These are phyloP conservation scores for Suhomyces guaymorum DNA, from an alignment of 1,139 yeast genomes.

Conservation along the genomic window DNA sequence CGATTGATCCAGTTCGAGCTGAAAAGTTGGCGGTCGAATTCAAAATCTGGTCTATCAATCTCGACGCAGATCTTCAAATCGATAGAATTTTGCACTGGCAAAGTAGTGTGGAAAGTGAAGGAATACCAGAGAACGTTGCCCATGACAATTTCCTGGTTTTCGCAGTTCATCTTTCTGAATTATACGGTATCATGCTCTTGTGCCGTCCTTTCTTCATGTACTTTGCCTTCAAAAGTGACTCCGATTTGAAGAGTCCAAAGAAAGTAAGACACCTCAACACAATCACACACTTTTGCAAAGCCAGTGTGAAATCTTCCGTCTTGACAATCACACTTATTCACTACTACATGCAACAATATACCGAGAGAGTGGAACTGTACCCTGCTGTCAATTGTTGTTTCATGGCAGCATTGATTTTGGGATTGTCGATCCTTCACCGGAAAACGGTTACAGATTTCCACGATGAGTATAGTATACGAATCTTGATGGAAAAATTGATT, in stretches of 20 bases:
- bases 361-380: conserved; percentile 18
- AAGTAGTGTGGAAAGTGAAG: conserved; percentile 9
- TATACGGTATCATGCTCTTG: conserved; percentile 43
- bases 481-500: conserved; percentile 15
- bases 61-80: conserved; percentile 29
- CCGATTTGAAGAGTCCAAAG: conserved; percentile 3
- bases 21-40: conserved; percentile 41
- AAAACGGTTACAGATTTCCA: conserved; percentile 14
- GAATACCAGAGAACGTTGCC: conserved; percentile 5
- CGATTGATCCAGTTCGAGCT: conserved; percentile 35
- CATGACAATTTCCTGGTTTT: conserved; percentile 26
- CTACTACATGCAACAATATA: conserved; percentile 18
- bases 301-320: conserved; percentile 41
- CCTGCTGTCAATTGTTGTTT: conserved; percentile 20
- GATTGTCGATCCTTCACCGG: conserved; percentile 17
- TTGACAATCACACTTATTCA: conserved; percentile 35
- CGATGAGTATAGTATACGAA: conserved; percentile 15
- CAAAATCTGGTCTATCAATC: conserved; percentile 38
- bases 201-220: conserved; percentile 50
- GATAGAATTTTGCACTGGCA: conserved; percentile 17
- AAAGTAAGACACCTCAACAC: conserved; percentile 19
- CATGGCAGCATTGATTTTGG: conserved; percentile 18
- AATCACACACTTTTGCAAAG: conserved; percentile 27
- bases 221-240: conserved; percentile 17
- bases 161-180: conserved; percentile 40